These are phyloP conservation scores for Trichoderma erinaceum DNA, from an alignment of 495 filamentous ascomycete genomes.

Conservation along the genomic window DNA sequence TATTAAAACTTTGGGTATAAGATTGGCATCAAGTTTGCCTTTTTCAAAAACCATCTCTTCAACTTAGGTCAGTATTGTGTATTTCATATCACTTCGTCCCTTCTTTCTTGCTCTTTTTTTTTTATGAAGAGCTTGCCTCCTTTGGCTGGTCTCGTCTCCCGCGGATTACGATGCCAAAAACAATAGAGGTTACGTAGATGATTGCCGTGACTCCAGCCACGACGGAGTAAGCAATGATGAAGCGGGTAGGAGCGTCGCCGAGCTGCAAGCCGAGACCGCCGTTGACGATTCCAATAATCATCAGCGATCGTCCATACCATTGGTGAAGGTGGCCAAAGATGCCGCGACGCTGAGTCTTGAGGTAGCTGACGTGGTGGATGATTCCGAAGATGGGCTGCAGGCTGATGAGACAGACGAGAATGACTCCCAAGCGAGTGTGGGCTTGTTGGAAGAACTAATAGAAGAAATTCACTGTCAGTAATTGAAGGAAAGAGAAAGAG, in stretches of 20 bases:
- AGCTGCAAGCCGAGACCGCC: constrained; percentile 60
- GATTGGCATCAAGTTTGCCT: neutral
- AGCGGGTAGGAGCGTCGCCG: constrained; percentile 35
- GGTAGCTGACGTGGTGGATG: constrained; percentile 56
- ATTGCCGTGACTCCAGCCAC: constrained; percentile 49
- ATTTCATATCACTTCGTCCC: neutral
- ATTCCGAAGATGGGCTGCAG: constrained; percentile 61
- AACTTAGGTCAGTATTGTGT: neutral
- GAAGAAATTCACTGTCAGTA: neutral
- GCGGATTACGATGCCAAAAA: constrained; percentile 13
- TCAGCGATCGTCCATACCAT: constrained; percentile 60
- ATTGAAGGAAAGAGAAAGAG: too few species aligned
- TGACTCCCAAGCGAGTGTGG: constrained; percentile 51
- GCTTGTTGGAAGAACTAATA: constrained; percentile 34
- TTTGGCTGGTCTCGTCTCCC: neutral
- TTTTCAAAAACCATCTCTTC: neutral
- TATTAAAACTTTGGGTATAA: neutral
- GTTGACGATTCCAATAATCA: constrained; percentile 63
- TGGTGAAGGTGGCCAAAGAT: constrained; percentile 56
- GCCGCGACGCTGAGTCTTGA: constrained; percentile 42
- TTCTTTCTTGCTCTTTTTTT: neutral
- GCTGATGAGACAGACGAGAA: constrained; percentile 50
- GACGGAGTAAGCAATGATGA: constrained; percentile 53
- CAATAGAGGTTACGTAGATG: constrained; percentile 34
- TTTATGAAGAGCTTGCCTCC: neutral